Evolutionary conservation across 2,329 filamentous ascomycete genomes (phyloP), one percentile per base, ranked within the genome.

Genomic region (Cytospora piceae): DNA sequence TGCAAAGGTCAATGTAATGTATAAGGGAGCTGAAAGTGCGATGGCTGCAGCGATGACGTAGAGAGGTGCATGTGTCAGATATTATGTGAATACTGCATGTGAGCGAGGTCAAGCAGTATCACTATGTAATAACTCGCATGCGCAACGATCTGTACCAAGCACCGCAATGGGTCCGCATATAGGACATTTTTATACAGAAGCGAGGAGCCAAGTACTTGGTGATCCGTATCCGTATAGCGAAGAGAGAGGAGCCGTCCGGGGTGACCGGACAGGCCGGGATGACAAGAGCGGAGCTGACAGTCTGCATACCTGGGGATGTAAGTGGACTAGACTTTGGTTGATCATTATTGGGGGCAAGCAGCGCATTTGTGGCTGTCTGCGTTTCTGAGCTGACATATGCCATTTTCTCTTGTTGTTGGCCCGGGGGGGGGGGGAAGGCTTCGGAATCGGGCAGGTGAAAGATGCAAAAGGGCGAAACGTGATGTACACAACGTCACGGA

Each of bases 251-350:
- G 2, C 46, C 46, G 22, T 46, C 42, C 42, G 20, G 34, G 34
- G n/a, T 24, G 12, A 11, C 46, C 46, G 46, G 46, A 20, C 11
- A 12, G n/a, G 4, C 46, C 46, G 46, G 46, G 11, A 49, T 12
- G 46, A 22, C 46, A 22, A n/a, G 46, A 49, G 46, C 46, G 46
- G 46, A 24, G 46, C n/a, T 49, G 46, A 14, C 31, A 52, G 55
- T 52, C 39, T 57, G 56, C 66, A 53, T 68, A 68, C 66, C 66
- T 68, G 66, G 51, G 42, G 61, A 42, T 57, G 66, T 55, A 51
- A 52, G n/a, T n/a, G 63, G 27, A 12, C 49, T 31, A 49, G 57
- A n/a, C 22, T 54, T 52, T 20, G 46, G 20, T 34, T 37, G 62
- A 57, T 46, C 49, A 46, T 64, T 37, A 46, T 64, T 37, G 20